These are phyloP conservation scores for Gynostemma pentaphyllum DNA, from an alignment of 306 rosid species.

Conservation along the genomic window DNA sequence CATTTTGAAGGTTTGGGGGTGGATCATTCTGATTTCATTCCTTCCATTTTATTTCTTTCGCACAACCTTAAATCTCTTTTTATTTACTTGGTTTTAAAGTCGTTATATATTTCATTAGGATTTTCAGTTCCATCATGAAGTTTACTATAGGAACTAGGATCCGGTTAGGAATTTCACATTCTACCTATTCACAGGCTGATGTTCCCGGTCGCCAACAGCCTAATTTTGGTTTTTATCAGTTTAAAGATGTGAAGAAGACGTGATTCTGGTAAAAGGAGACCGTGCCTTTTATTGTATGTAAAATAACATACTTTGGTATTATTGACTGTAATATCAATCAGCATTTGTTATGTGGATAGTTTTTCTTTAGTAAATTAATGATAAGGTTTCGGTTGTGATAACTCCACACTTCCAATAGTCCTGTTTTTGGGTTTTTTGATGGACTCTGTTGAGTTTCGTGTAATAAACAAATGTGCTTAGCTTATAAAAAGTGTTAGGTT, in stretches of 20 bases:
- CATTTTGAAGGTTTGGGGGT: neutral
- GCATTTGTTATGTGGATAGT: neutral
- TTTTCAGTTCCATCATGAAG: neutral
- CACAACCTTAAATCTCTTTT: neutral
- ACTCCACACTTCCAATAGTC: neutral
- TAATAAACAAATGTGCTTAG: neutral
- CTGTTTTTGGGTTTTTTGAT: neutral
- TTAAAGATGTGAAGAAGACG: neutral
- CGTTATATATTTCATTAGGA: neutral
- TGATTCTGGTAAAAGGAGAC: neutral
- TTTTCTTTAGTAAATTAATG: neutral
- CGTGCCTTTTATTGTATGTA: neutral
- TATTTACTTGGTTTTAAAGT: neutral
- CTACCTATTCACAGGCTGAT: neutral
- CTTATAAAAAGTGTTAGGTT: too few species aligned
- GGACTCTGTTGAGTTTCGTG: neutral
- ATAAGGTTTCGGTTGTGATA: neutral
- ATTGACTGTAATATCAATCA: neutral
- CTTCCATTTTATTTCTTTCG: neutral
- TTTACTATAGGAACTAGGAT: neutral
- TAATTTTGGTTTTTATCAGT: neutral
- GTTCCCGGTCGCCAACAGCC: neutral
- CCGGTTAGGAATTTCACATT: neutral
- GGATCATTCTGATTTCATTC: neutral
- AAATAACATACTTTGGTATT: neutral